Base-by-base conservation (phyloP, 2,329 filamentous ascomycete genomes). In the Ascomycota sp. region DNA sequence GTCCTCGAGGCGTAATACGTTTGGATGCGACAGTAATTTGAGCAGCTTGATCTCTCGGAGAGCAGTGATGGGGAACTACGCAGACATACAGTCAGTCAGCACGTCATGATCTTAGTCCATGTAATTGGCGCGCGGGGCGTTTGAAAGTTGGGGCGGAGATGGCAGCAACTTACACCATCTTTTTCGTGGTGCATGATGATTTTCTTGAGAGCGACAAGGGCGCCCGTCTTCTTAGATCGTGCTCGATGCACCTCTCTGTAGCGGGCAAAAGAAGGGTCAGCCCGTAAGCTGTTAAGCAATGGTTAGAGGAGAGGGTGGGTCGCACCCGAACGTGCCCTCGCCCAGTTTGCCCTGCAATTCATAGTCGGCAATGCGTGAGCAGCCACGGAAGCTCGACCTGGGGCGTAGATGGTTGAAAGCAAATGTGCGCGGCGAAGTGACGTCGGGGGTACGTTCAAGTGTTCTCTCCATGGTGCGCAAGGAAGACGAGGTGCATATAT, bases 181-280 rank as follows among this genome's bases (percentile, higher is more conserved):
- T 94, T 95, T 59, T 98, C 89, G 51, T 95, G 92, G 51, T 95
- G 89, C 80, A 95, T 94, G 40, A 98, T 71, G 40, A 98, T 98
- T 65, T 95, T 95, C 61, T 98, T 98, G 45, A 98, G 55, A 4
- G 89, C 89, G 35, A 93, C 78, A 27, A 86, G 53, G 17, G 69
- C 64, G 31, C 79, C 76, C 2, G 72, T 79, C 44, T 67, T 77
- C 43, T 70, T 75, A 20, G 78, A 82, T 36, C 69, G 69, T 36
- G 83, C 89, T 46, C 86, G 89, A 52, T 93, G 82, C 24, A 95
- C 89, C 57, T 95, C 83, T 40, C 75, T 78, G 37, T 12, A 15
- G 7, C 21, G 21, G 10, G 13, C 10, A n/a, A 21, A 28, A 11
- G 8, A 28, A 20, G 9, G 9, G 25, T 8, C 25, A 17, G 21